Evolutionary conservation across 2,329 filamentous ascomycete species (phyloP).

Genomic region (Arthrobotrys entomopaga): DNA sequence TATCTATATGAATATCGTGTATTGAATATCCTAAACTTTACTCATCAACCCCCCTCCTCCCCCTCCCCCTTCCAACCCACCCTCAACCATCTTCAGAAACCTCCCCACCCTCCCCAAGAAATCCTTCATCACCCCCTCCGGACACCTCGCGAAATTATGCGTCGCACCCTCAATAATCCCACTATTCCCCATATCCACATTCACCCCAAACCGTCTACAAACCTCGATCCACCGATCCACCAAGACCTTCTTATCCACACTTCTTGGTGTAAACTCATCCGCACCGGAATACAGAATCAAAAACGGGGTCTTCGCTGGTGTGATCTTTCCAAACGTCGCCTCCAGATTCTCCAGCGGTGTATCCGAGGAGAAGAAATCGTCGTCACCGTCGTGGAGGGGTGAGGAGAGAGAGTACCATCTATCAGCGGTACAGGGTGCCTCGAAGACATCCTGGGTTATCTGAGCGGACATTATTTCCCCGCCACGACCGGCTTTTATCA

Average conservation of each 20-base stretch:
- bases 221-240: constrained; percentile 69
- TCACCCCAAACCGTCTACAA: constrained; percentile 63
- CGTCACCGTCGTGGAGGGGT: constrained; percentile 72
- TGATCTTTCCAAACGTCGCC: constrained; percentile 73
- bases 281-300: constrained; percentile 73
- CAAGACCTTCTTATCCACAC: constrained; percentile 69
- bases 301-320: constrained; percentile 66
- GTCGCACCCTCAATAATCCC: constrained; percentile 66
- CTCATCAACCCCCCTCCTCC: constrained; percentile 36
- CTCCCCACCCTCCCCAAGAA: constrained; percentile 66
- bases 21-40: constrained; percentile 16
- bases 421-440: constrained; percentile 67
- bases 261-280: constrained; percentile 73
- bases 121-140: constrained; percentile 65
- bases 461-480: constrained; percentile 66
- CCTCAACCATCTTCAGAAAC: constrained; percentile 63
- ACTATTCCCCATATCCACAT: constrained; percentile 65
- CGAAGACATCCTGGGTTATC: constrained; percentile 59
- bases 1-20: neutral
- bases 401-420: constrained; percentile 70
- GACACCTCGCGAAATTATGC: constrained; percentile 67
- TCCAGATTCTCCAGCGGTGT: constrained; percentile 70
- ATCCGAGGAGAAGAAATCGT: constrained; percentile 89
- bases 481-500: constrained; percentile 68
- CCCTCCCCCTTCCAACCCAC: constrained; percentile 5